Percentiles rank a stretch among this genome's conserved stretches.
These are phyloP conservation scores for Trametes villosa DNA, from an alignment of 768 basidiomycete genomes.

Conservation along the genomic window DNA sequence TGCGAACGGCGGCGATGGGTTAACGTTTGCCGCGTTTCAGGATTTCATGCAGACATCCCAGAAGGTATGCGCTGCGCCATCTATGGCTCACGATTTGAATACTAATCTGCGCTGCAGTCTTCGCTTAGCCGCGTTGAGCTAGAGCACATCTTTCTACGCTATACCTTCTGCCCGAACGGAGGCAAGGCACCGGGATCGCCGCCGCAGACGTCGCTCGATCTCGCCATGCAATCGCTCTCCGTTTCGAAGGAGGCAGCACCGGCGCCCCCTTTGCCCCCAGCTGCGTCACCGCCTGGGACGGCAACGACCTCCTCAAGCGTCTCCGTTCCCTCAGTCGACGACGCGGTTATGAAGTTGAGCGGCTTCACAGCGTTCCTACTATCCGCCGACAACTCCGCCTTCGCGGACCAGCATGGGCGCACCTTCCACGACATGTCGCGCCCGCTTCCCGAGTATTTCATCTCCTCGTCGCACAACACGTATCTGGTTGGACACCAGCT, in stretches of 20 bases:
- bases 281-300: not conserved
- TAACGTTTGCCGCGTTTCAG: slow-evolving; percentile 47
- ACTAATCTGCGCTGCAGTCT: slow-evolving; percentile 38
- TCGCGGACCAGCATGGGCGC: slow-evolving; percentile 53
- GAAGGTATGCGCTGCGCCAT: slow-evolving; percentile 48
- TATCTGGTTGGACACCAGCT: slow-evolving; percentile 88
- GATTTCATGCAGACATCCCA: slow-evolving; percentile 57
- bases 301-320: slow-evolving; percentile 7
- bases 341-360: slow-evolving; percentile 53
- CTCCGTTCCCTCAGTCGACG: slow-evolving; percentile 14
- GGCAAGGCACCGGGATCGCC: slow-evolving; percentile 24
- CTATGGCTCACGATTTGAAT: slow-evolving; percentile 16
- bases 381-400: slow-evolving; percentile 74
- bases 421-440: slow-evolving; percentile 86
- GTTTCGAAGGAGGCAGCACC: slow-evolving; percentile 2
- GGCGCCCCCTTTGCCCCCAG: not conserved
- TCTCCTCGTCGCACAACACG: slow-evolving; percentile 92
- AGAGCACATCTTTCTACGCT: slow-evolving; percentile 43
- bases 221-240: slow-evolving; percentile 28
- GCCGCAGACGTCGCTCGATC: slow-evolving; percentile 34
- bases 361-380: slow-evolving; percentile 80
- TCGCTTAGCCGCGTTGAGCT: slow-evolving; percentile 35
- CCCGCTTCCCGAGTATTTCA: slow-evolving; percentile 85
- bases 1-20: slow-evolving; percentile 30
- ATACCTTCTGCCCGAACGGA: slow-evolving; percentile 28